These are phyloP conservation scores for Colletotrichum costaricense DNA, from an alignment of 2,329 filamentous ascomycete genomes.

Conservation along the genomic window DNA sequence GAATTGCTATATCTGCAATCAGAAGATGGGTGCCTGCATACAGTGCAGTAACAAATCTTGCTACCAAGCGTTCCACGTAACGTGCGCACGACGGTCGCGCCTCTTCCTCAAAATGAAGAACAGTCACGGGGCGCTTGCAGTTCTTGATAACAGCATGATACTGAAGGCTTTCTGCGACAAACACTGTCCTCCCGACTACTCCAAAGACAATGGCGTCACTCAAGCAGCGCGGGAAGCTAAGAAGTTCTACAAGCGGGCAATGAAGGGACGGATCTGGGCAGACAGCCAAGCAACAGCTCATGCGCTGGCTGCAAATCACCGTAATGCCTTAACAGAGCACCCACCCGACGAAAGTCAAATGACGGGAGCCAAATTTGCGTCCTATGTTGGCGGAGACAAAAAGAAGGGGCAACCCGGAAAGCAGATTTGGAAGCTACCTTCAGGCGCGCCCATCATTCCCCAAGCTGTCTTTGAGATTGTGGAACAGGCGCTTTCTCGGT, in stretches of 20 bases:
- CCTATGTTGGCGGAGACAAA: slow-evolving; percentile 75
- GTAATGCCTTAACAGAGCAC: slow-evolving; percentile 73
- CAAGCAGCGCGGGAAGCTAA: slow-evolving; percentile 85
- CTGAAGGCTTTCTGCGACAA: slow-evolving; percentile 97
- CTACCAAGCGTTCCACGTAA: slow-evolving; percentile 97
- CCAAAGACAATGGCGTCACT: slow-evolving; percentile 85
- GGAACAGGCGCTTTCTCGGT: slow-evolving; percentile 83
- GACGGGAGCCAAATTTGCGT: slow-evolving; percentile 83
- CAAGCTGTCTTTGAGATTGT: slow-evolving; percentile 89
- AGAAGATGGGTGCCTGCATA: slow-evolving; percentile 98
- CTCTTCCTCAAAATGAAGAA: slow-evolving; percentile 98
- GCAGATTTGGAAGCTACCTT: slow-evolving; percentile 89
- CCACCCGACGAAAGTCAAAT: slow-evolving; percentile 85
- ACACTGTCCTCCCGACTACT: slow-evolving; percentile 91
- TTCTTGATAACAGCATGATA: slow-evolving; percentile 82
- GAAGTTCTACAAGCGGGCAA: slow-evolving; percentile 88
- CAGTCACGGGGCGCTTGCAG: slow-evolving; percentile 79
- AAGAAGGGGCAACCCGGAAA: slow-evolving; percentile 78
- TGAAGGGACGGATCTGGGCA: slow-evolving; percentile 91
- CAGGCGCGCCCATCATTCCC: slow-evolving; percentile 93
- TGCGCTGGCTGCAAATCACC: slow-evolving; percentile 79
- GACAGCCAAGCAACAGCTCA: slow-evolving; percentile 88
- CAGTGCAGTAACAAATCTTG: slow-evolving; percentile 98
- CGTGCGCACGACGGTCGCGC: slow-evolving; percentile 88
- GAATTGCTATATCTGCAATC: slow-evolving; percentile 95